Percentiles rank a stretch among this genome's conserved stretches.
Conservation (phyloP, 768 basidiomycete species). For the Collybia sordida region DNA sequence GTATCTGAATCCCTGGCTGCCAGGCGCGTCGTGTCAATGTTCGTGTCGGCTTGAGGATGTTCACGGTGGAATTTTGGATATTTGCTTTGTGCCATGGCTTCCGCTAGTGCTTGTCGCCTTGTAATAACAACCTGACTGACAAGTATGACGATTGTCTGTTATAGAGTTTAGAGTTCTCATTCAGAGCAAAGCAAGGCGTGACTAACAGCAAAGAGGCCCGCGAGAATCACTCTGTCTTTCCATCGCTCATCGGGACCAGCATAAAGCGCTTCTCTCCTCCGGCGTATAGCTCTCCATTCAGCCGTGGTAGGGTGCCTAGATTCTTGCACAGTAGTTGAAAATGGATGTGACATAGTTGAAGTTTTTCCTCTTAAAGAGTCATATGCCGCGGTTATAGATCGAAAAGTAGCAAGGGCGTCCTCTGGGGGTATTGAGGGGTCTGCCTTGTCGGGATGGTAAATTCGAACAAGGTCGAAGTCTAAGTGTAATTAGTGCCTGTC, state of each 20-base stretch:
- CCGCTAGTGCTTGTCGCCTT: constrained; percentile 28
- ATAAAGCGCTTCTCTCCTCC: constrained; percentile 44
- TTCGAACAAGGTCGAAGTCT: constrained; percentile 80
- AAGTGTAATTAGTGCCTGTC: background rate
- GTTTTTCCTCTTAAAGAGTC: constrained; percentile 56
- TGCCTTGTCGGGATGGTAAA: constrained; percentile 77
- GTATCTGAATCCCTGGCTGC: too few species aligned
- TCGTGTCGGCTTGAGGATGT: constrained; percentile 7
- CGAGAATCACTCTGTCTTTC: constrained; percentile 64
- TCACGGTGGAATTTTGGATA: background rate
- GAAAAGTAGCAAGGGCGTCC: constrained; percentile 62
- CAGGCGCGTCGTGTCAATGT: too few species aligned
- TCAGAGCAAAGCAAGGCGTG: constrained; percentile 1
- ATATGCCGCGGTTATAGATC: constrained; percentile 68
- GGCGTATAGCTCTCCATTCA: constrained; percentile 42
- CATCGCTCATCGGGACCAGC: constrained; percentile 62
- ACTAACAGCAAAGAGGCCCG: constrained; percentile 53
- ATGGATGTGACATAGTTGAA: constrained; percentile 9
- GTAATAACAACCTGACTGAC: constrained; percentile 29
- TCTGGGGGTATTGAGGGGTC: constrained; percentile 39
- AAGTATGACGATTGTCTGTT: constrained; percentile 30
- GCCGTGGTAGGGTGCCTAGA: constrained; percentile 31
- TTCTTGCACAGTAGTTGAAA: constrained; percentile 14
- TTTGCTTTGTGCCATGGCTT: constrained; percentile 12
- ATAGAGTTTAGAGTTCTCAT: background rate